Conservation (phyloP, 2,329 filamentous ascomycete species). For the Botryotinia globosa region DNA sequence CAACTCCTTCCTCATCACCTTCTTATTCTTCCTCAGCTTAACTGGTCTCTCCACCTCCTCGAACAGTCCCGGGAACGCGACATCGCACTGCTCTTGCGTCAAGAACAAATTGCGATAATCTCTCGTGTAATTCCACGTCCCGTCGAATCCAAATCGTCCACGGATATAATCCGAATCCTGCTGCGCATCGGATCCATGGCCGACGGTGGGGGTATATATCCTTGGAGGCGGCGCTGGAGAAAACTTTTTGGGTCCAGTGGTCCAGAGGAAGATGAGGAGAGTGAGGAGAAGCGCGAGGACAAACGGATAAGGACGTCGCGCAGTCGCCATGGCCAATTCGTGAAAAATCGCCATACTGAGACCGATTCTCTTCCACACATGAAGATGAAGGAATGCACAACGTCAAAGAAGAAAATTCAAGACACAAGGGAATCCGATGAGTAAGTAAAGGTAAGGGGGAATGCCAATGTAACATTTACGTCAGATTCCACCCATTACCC, state of each 20-base stretch:
- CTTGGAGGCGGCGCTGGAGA: neutral
- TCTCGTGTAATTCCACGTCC: conserved; percentile 14
- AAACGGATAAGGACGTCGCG: neutral
- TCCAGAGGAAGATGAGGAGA: neutral
- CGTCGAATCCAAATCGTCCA: conserved; percentile 10
- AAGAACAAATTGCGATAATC: conserved; percentile 18
- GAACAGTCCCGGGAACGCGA: conserved; percentile 22
- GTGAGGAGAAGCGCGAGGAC: conserved; percentile 1
- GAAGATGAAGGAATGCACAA: neutral
- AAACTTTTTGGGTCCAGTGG: neutral
- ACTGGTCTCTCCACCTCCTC: conserved; percentile 24
- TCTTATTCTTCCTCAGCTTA: conserved; percentile 5
- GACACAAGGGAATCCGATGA: neutral
- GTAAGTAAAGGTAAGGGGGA: neutral
- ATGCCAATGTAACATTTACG: neutral
- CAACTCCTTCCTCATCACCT: conserved; percentile 10
- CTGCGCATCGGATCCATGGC: neutral
- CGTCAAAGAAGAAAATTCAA: neutral
- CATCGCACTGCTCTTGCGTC: conserved; percentile 20
- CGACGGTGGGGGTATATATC: neutral
- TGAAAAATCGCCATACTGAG: conserved; percentile 3
- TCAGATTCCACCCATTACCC: neutral
- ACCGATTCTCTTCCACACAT: neutral
- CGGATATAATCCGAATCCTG: neutral
- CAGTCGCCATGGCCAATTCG: neutral